These are phyloP conservation scores for Ophiostoma triangulosporum DNA, from an alignment of 2,329 filamentous ascomycete genomes.

Conservation along the genomic window DNA sequence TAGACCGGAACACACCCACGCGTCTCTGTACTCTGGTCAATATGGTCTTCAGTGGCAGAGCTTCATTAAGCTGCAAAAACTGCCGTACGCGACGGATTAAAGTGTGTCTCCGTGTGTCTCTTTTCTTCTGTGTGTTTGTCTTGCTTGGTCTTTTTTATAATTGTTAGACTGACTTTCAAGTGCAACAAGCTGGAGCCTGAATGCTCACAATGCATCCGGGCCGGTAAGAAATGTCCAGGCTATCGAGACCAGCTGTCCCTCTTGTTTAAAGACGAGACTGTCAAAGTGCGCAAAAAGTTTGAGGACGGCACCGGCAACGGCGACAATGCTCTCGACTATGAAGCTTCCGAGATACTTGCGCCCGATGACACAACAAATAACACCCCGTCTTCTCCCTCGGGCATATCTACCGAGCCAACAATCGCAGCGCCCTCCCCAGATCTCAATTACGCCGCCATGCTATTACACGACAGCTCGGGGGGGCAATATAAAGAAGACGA, in stretches of 20 bases:
- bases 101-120: constrained; percentile 23
- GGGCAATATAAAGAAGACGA: neutral
- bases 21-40: constrained; percentile 1
- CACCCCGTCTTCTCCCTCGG: neutral
- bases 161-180: constrained; percentile 19
- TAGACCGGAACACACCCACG: neutral
- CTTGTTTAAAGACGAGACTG: constrained; percentile 54
- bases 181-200: constrained; percentile 48
- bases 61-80: constrained; percentile 40
- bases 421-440: neutral
- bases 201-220: constrained; percentile 49
- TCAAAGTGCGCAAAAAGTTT: constrained; percentile 45
- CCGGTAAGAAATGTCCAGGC: constrained; percentile 46
- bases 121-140: neutral
- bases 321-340: neutral
- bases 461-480: neutral
- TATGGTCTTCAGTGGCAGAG: constrained; percentile 46
- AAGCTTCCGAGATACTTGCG: neutral
- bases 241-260: constrained; percentile 51
- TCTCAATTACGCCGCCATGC: neutral
- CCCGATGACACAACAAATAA: neutral
- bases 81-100: constrained; percentile 42
- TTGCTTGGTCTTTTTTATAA: too few species aligned
- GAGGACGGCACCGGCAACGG: constrained; percentile 22
- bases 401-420: neutral